phyloP scores from a whole-genome alignment of 2,329 filamentous ascomycete genomes.

The Aspergillus tamarii region DNA sequence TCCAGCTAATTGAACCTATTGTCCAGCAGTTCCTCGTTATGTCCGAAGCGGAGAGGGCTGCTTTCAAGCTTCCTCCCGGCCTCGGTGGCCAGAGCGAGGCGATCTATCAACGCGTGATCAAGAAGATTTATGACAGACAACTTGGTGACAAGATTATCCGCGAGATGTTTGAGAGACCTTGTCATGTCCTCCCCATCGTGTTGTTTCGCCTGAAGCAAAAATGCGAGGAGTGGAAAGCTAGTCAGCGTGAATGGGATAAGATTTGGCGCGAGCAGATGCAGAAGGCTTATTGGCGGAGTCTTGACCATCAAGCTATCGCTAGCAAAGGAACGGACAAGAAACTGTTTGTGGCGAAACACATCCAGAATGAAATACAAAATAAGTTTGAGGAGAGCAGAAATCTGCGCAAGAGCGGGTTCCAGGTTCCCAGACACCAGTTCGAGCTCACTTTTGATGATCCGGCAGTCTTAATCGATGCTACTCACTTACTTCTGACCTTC shows the following conservation, averaged over 20 bases:
- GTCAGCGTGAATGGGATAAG: constrained; percentile 97
- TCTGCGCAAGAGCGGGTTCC: constrained; percentile 63
- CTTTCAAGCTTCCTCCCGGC: constrained; percentile 78
- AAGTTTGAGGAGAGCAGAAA: constrained; percentile 90
- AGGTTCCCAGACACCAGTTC: constrained; percentile 71
- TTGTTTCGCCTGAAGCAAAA: constrained; percentile 91
- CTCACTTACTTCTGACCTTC: constrained; percentile 51
- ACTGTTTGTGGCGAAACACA: constrained; percentile 83
- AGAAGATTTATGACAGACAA: constrained; percentile 92
- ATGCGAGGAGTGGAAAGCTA: constrained; percentile 96
- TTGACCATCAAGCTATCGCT: constrained; percentile 94
- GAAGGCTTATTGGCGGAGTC: constrained; percentile 90
- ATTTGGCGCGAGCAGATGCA: constrained; percentile 97
- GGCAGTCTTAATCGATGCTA: constrained; percentile 62
- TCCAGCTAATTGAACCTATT: constrained; percentile 92
- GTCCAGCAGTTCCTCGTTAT: constrained; percentile 87
- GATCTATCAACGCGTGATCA: constrained; percentile 95
- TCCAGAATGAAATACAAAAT: constrained; percentile 87
- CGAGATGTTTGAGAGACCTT: constrained; percentile 82
- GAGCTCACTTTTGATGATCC: constrained; percentile 73
- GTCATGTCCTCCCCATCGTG: constrained; percentile 84
- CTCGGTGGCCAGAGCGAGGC: constrained; percentile 92
- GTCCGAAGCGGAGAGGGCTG: constrained; percentile 69
- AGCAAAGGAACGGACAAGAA: constrained; percentile 90
- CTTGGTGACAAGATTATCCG: constrained; percentile 82